Percentiles rank a stretch among this genome's conserved stretches.
These are phyloP conservation scores for Diplodia mutila DNA, from an alignment of 2,329 filamentous ascomycete genomes.

Conservation along the genomic window DNA sequence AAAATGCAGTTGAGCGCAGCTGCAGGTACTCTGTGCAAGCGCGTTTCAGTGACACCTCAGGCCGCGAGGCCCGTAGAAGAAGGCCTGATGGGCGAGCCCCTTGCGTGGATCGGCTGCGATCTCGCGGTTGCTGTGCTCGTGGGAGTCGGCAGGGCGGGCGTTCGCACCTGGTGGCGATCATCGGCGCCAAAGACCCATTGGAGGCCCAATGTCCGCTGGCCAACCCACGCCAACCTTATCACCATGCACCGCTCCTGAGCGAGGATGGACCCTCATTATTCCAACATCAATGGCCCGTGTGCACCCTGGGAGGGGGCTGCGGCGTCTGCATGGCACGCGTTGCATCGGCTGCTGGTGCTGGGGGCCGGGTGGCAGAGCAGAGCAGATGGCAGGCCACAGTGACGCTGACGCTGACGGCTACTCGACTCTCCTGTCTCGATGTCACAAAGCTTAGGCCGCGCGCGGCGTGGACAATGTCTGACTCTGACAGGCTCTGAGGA, in stretches of 20 bases:
- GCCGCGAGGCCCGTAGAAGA: neutral
- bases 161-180: slow-evolving; percentile 13
- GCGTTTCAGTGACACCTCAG: slow-evolving; percentile 14
- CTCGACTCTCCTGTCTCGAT: neutral
- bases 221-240: slow-evolving; percentile 7
- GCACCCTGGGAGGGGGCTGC: neutral
- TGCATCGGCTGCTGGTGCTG: neutral
- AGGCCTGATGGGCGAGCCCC: neutral
- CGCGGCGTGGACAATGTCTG: neutral
- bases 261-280: neutral
- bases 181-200: neutral
- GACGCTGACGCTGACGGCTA: neutral
- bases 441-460: slow-evolving; percentile 7
- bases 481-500: neutral
- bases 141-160: slow-evolving; percentile 1
- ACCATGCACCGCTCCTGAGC: neutral
- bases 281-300: neutral
- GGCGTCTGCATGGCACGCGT: neutral
- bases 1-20: neutral
- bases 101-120: slow-evolving; percentile 18
- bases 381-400: neutral
- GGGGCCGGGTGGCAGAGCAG: neutral
- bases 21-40: slow-evolving; percentile 10
- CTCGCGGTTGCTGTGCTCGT: neutral
- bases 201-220: neutral